Evolutionary conservation across 2,329 filamentous ascomycete genomes (phyloP).

Genomic region (Dactylonectria macrodidyma): DNA sequence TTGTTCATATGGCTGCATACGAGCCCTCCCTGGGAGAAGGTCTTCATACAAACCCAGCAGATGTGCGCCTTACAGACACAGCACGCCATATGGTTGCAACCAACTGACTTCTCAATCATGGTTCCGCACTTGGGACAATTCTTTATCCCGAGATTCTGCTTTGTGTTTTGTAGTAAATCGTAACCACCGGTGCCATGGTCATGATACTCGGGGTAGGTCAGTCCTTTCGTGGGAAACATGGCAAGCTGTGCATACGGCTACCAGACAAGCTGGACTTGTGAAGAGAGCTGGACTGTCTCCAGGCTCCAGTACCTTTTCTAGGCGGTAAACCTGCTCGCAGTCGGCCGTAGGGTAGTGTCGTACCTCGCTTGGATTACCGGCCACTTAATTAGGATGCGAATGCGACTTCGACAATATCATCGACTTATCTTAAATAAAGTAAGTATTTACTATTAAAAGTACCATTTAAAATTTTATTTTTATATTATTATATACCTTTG

Average conservation of each 20-base stretch:
- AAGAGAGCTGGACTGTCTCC: conserved; percentile 27
- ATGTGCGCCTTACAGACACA: conserved; percentile 58
- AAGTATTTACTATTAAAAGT: no score
- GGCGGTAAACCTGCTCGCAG: conserved; percentile 60
- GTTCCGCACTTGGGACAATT: conserved; percentile 59
- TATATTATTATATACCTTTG: no score
- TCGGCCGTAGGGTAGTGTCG: conserved; percentile 60
- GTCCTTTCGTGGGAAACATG: conserved; percentile 49
- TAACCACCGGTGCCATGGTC: conserved; percentile 45
- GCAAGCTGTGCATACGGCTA: conserved; percentile 54
- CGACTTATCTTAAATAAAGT: conserved; percentile 38
- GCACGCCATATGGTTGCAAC: conserved; percentile 65
- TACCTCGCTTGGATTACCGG: conserved; percentile 49
- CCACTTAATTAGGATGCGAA: conserved; percentile 52
- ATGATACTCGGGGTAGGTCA: conserved; percentile 54
- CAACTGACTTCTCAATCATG: conserved; percentile 58
- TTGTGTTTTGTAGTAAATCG: conserved; percentile 48
- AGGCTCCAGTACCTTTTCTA: conserved; percentile 14
- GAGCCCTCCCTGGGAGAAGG: conserved; percentile 43
- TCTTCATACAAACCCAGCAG: conserved; percentile 63
- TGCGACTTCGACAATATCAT: conserved; percentile 55
- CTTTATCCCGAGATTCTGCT: conserved; percentile 55
- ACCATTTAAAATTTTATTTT: no score
- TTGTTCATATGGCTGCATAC: conserved; percentile 2
- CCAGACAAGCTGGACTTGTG: conserved; percentile 56